phyloP scores from a whole-genome alignment of 352 stramenopile genomes.

The Blastocystis sp. region DNA sequence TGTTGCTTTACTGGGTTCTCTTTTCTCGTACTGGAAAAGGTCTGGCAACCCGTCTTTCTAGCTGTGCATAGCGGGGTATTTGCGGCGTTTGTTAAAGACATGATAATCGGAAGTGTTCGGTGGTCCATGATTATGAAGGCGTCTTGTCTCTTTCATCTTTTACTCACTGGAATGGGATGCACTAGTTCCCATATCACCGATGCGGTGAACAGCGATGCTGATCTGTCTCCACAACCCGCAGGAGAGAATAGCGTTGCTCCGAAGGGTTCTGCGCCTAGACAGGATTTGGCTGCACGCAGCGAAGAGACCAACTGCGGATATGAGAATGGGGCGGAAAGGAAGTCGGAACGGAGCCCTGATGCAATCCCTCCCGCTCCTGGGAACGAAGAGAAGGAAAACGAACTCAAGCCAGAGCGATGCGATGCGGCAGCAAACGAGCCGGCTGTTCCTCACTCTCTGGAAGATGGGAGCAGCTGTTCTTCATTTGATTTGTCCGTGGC shows the following conservation, averaged over 20 bases:
- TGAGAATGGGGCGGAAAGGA: not conserved
- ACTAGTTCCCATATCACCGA: conserved; percentile 30
- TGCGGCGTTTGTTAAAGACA: too few relatives aligned
- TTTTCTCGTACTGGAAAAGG: not conserved
- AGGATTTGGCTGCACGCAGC: too few relatives aligned
- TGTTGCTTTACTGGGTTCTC: not conserved
- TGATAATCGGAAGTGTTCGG: too few relatives aligned
- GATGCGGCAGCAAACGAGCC: too few relatives aligned
- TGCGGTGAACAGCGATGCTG: not conserved
- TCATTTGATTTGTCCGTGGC: not conserved
- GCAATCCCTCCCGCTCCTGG: not conserved
- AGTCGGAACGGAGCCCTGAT: too few relatives aligned
- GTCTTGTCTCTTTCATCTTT: not conserved
- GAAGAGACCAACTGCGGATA: not conserved
- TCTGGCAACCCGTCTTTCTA: not conserved
- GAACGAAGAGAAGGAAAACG: not conserved
- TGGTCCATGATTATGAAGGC: conserved; percentile 49
- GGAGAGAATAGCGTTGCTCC: not conserved
- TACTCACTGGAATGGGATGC: conserved; percentile 48
- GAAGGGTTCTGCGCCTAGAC: not conserved
- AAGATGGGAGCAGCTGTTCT: not conserved
- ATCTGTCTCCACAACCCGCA: not conserved
- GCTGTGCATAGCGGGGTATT: too few relatives aligned
- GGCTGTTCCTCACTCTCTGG: too few relatives aligned
- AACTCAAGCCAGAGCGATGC: too few relatives aligned